Conservation (phyloP, 2,329 filamentous ascomycete species). For the Clonostachys byssicola region DNA sequence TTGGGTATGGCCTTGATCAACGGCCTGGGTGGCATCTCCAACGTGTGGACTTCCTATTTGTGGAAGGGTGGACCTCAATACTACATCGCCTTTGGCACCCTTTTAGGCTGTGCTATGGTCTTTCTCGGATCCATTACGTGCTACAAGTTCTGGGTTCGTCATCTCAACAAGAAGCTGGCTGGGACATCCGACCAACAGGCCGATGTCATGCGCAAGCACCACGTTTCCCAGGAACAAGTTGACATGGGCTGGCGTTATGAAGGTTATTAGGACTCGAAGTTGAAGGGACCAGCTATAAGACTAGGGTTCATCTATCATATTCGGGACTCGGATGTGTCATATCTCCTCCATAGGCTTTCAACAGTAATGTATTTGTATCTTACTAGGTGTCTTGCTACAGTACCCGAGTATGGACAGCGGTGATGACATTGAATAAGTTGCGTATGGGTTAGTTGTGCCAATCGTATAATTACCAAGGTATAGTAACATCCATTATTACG, state of each 20-base stretch:
- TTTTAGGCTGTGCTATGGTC: constrained; percentile 9
- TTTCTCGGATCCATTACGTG: constrained; percentile 10
- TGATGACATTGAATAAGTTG: no score
- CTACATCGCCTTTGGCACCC: constrained; percentile 29
- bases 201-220: constrained; percentile 10
- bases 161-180: constrained; percentile 9
- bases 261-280: neutral
- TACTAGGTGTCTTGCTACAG: no score
- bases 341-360: no score
- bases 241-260: constrained; percentile 14
- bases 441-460: no score
- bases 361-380: no score
- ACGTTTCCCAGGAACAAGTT: constrained; percentile 13
- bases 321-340: no score
- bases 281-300: no score
- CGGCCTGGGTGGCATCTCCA: constrained; percentile 22
- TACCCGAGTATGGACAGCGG: no score
- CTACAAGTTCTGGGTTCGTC: constrained; percentile 10
- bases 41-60: constrained; percentile 27
- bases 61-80: constrained; percentile 29
- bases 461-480: no score
- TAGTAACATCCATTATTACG: no score
- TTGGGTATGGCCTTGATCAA: constrained; percentile 34
- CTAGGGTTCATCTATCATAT: no score
- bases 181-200: constrained; percentile 8